These are phyloP conservation scores for Ophiocordyceps unilateralis DNA, from an alignment of 2,329 filamentous ascomycete species.

Conservation along the genomic window DNA sequence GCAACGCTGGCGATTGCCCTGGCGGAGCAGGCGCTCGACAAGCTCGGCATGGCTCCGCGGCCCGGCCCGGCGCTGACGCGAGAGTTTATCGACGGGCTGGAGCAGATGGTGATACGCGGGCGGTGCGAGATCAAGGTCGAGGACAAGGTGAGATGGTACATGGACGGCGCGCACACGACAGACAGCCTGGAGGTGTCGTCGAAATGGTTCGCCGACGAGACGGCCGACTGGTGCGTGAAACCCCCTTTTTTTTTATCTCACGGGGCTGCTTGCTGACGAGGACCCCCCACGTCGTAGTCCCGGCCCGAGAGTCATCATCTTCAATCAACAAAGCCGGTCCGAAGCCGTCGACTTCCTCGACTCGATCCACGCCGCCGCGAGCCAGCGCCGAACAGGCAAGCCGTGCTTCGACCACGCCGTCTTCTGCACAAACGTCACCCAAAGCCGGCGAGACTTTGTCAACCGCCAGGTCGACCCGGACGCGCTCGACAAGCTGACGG, in stretches of 20 bases:
- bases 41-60: constrained; percentile 17
- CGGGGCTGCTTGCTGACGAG: background rate
- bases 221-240: constrained; percentile 13
- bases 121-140: constrained; percentile 50
- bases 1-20: constrained; percentile 34
- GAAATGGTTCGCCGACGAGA: constrained; percentile 56
- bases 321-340: constrained; percentile 62
- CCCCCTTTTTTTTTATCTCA: too few relatives aligned
- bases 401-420: constrained; percentile 52
- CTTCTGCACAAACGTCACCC: constrained; percentile 65
- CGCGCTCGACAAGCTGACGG: constrained; percentile 31
- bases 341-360: constrained; percentile 36
- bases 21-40: constrained; percentile 29
- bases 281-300: constrained; percentile 6
- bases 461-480: constrained; percentile 35
- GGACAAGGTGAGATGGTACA: constrained; percentile 54
- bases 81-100: constrained; percentile 55
- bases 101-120: constrained; percentile 61
- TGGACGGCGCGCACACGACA: constrained; percentile 85
- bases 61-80: constrained; percentile 27
- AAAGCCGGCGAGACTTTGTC: constrained; percentile 38
- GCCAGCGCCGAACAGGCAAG: constrained; percentile 8
- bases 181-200: constrained; percentile 75
- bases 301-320: constrained; percentile 47
- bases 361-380: constrained; percentile 22